Evolutionary conservation across 2,329 filamentous ascomycete species (phyloP).

Genomic region (Colletotrichum tanaceti): DNA sequence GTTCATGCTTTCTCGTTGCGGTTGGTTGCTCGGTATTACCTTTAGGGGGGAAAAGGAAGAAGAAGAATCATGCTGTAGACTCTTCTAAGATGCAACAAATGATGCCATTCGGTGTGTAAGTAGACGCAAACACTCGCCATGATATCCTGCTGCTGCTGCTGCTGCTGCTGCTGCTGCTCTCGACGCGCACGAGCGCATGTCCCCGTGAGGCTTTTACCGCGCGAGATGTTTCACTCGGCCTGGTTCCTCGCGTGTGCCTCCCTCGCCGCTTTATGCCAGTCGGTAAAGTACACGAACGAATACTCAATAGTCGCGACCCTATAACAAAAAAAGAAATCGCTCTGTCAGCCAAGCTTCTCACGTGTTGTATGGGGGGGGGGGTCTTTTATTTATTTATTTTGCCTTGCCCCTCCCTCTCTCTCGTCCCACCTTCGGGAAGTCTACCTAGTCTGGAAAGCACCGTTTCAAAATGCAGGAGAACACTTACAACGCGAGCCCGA

Average conservation of each 20-base stretch:
- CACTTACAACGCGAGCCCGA: slow-evolving; percentile 74
- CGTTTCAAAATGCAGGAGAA: not conserved
- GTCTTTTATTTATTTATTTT: not conserved
- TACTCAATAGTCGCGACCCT: slow-evolving; percentile 67
- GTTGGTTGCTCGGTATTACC: not conserved
- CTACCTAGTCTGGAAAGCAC: not conserved
- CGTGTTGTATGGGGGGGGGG: too few relatives aligned
- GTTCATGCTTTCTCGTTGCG: slow-evolving; percentile 1
- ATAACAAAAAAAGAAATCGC: not conserved
- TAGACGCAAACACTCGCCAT: not conserved
- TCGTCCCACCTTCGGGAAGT: slow-evolving; percentile 4
- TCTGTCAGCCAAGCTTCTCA: slow-evolving; percentile 33
- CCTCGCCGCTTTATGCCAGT: slow-evolving; percentile 65
- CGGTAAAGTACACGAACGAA: slow-evolving; percentile 61
- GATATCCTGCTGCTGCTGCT: not conserved
- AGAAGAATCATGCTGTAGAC: not conserved
- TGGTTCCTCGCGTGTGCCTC: slow-evolving; percentile 65
- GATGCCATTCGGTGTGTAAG: not conserved
- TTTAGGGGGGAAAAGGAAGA: not conserved
- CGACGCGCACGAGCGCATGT: not conserved
- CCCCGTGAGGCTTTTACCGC: not conserved
- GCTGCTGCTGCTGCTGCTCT: not conserved
- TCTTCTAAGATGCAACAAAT: slow-evolving; percentile 2
- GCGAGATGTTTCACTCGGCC: slow-evolving; percentile 49
- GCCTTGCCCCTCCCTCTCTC: not conserved